Conservation (phyloP, 2,329 filamentous ascomycete genomes). For the Reticulascus tulasneorum region DNA sequence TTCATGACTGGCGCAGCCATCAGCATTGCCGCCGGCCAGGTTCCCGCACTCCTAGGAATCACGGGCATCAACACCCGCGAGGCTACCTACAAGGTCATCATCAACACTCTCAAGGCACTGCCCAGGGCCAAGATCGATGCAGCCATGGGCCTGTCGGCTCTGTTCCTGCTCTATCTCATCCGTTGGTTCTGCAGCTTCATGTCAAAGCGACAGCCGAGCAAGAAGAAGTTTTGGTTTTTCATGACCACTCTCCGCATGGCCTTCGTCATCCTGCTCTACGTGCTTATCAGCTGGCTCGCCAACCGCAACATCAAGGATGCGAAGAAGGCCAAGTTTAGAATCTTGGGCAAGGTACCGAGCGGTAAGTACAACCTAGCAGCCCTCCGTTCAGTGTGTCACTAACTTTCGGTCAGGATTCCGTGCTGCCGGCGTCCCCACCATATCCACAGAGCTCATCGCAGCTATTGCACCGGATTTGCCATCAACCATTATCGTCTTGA, state of each 20-base stretch:
- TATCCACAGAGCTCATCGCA: constrained; percentile 58
- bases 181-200: constrained; percentile 57
- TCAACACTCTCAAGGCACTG: constrained; percentile 36
- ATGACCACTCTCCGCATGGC: constrained; percentile 71
- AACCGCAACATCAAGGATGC: constrained; percentile 54
- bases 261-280: constrained; percentile 78
- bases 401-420: constrained; percentile 58
- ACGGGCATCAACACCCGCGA: constrained; percentile 39
- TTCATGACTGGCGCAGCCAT: constrained; percentile 49
- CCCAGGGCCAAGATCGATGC: constrained; percentile 56
- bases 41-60: constrained; percentile 40
- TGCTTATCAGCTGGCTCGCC: constrained; percentile 68
- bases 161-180: constrained; percentile 63
- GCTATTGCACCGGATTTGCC: constrained; percentile 65
- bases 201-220: constrained; percentile 63
- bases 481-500: constrained; percentile 70
- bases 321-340: constrained; percentile 54
- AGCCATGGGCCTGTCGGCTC: constrained; percentile 65
- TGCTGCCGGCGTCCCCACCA: constrained; percentile 60
- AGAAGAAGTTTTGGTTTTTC: constrained; percentile 73
- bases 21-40: constrained; percentile 45
- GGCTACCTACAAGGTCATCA: constrained; percentile 40
- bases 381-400: neutral
- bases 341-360: constrained; percentile 66
- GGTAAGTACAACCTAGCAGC: too few species aligned